Conservation (phyloP, 1,139 yeast genomes). For the Komagataea norvegica region DNA sequence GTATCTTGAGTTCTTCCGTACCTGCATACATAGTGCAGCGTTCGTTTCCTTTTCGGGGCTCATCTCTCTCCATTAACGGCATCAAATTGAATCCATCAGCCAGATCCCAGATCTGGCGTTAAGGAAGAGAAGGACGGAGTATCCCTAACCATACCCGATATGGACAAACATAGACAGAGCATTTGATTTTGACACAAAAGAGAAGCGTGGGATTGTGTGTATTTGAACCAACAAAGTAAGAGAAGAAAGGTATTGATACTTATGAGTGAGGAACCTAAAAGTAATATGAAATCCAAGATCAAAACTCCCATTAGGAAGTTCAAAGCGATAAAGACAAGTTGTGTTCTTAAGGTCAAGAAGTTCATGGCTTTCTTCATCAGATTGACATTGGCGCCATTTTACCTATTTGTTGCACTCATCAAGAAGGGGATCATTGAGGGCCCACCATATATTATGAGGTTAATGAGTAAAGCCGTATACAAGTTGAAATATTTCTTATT, state of each 20-base stretch:
- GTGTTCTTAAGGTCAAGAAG: constrained; percentile 2
- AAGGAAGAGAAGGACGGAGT: no score
- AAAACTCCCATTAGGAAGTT: background rate
- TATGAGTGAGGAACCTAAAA: no score
- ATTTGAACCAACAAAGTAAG: no score
- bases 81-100: no score
- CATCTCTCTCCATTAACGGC: no score
- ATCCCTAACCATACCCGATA: background rate
- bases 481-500: constrained; percentile 5
- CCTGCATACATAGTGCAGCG: no score
- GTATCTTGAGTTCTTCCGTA: no score
- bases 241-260: no score
- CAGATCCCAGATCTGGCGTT: no score
- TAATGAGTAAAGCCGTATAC: background rate
- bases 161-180: background rate
- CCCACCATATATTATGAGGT: constrained; percentile 1
- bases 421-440: constrained; percentile 2
- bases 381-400: constrained; percentile 4
- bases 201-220: no score
- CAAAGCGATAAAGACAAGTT: constrained; percentile 3
- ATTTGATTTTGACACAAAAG: background rate
- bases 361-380: constrained; percentile 1
- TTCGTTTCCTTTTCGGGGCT: no score
- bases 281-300: no score
- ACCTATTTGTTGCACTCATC: background rate